Evolutionary conservation across 352 stramenopile genomes (phyloP), one percentile per base, ranked within the genome.

Genomic region (Pythium sukuiense): DNA sequence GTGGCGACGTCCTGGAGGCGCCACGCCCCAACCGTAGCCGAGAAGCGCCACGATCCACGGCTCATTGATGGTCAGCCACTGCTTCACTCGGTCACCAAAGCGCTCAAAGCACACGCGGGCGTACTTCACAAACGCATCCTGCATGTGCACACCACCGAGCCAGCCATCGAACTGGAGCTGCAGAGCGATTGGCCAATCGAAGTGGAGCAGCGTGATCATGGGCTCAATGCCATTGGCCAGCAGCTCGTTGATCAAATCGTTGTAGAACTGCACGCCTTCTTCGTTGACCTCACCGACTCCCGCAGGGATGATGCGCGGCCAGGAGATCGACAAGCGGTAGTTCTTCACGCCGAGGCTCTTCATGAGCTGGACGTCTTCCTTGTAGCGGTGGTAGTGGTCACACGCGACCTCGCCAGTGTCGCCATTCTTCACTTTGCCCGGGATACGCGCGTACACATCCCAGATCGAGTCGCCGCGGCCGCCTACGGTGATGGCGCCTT

Each of bases 11-110:
- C 81, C 83, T 12, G 92, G 94, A 11, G 95, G 93, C 58, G 77
- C 83, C 18, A 71, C 57, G 35, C 91, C 92, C 29, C 76, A 80
- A 48, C 83, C 82, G 32, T 86, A 82, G 11, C 76, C 76, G 2
- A 62, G 53, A 0, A 63, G 63, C 3, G 62, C 50, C 8, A 96
- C 87, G 14, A 74, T 92, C 79, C 82, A 91, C 6, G 90, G 76
- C 73, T 99, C 96, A 67, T 99, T 99, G 55, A 98, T 87, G 2
- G 95, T 98, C 20, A 96, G 88, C 95, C 95, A 98, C 55, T 81
- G 78, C 61, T 96, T 90, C 14, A 98, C 87, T 29, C 95, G 85
- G 65, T 89, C 71, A n/a, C 94, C 93, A 73, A 97, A 98, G 33
- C 83, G 80, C 55, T 98, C 94, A 26, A 71, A 96, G 73, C 74